Conservation (phyloP, 345 rosid genomes). For the Sisymbrium irio region DNA sequence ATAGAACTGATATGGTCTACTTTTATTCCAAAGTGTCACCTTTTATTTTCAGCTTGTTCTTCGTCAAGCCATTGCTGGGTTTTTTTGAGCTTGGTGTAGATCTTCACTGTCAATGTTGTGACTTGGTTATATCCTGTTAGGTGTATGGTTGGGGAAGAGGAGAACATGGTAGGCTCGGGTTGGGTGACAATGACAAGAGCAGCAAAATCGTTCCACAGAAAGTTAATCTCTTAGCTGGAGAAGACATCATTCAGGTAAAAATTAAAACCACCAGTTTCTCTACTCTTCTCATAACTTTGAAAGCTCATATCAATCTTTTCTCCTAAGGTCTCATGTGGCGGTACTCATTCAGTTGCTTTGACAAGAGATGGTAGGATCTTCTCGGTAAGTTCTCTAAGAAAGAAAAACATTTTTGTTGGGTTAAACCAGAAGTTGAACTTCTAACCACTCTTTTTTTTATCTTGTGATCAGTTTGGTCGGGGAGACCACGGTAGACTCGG, state of each 20-base stretch:
- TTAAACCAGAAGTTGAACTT: not conserved
- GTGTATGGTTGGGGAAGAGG: constrained; percentile 99
- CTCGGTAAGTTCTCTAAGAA: constrained; percentile 59
- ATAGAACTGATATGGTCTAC: constrained; percentile 17
- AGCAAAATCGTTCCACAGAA: constrained; percentile 97
- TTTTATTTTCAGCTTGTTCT: not conserved
- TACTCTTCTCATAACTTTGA: not conserved
- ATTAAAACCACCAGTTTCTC: not conserved
- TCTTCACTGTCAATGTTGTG: constrained; percentile 12
- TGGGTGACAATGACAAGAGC: constrained; percentile 97
- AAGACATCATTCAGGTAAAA: constrained; percentile 74
- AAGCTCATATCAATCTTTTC: constrained; percentile 7
- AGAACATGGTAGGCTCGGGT: constrained; percentile 97
- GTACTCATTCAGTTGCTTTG: constrained; percentile 97
- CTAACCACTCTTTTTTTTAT: constrained; percentile 9
- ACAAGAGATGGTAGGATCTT: constrained; percentile 80
- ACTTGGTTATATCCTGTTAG: constrained; percentile 40
- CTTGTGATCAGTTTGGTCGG: constrained; percentile 70
- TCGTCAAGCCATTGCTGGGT: not conserved
- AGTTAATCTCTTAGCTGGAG: constrained; percentile 81
- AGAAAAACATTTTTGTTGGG: not conserved
- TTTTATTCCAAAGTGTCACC: not conserved
- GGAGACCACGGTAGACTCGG: constrained; percentile 99
- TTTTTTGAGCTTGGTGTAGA: constrained; percentile 8
- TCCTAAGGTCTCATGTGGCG: constrained; percentile 90